Percentiles rank a stretch among this genome's conserved stretches.
phyloP scores from a whole-genome alignment of 257 asterid species.

The Primulina tabacum region DNA sequence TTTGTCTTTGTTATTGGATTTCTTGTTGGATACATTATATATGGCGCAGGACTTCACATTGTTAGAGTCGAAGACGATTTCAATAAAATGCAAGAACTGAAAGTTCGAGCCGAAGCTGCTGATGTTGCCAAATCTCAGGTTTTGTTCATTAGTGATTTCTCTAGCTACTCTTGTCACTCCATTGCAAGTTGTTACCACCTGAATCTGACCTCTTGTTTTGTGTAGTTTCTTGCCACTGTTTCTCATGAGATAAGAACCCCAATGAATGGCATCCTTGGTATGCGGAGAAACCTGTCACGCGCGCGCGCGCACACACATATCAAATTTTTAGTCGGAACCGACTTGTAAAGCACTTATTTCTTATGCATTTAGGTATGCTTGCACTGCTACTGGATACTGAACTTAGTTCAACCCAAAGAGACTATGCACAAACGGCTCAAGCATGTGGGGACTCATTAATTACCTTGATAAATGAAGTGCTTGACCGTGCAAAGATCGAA shows the following conservation, averaged over 20 bases:
- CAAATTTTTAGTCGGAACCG: background rate
- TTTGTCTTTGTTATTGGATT: conserved; percentile 50
- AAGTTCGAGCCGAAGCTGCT: conserved; percentile 90
- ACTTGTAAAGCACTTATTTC: conserved; percentile 3
- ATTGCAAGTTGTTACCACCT: conserved; percentile 17
- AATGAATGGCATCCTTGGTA: conserved; percentile 94
- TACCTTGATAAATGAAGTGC: conserved; percentile 88
- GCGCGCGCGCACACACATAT: too few relatives aligned
- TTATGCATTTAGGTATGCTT: conserved; percentile 69
- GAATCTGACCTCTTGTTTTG: conserved; percentile 22
- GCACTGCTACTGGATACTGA: conserved; percentile 76
- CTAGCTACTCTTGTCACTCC: background rate
- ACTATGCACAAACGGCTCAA: conserved; percentile 91
- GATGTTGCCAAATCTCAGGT: conserved; percentile 97
- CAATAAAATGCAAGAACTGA: conserved; percentile 64
- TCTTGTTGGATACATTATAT: conserved; percentile 59
- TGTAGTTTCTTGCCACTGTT: conserved; percentile 90
- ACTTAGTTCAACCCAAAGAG: conserved; percentile 77
- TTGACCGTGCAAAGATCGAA: conserved; percentile 90
- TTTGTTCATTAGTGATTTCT: conserved; percentile 8
- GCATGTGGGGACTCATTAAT: conserved; percentile 85
- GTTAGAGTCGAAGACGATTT: conserved; percentile 78
- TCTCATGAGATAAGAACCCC: conserved; percentile 98
- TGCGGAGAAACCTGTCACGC: background rate
- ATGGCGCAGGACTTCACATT: conserved; percentile 66